These are phyloP conservation scores for Neoboletus magnificus DNA, from an alignment of 768 basidiomycete genomes.

Conservation along the genomic window DNA sequence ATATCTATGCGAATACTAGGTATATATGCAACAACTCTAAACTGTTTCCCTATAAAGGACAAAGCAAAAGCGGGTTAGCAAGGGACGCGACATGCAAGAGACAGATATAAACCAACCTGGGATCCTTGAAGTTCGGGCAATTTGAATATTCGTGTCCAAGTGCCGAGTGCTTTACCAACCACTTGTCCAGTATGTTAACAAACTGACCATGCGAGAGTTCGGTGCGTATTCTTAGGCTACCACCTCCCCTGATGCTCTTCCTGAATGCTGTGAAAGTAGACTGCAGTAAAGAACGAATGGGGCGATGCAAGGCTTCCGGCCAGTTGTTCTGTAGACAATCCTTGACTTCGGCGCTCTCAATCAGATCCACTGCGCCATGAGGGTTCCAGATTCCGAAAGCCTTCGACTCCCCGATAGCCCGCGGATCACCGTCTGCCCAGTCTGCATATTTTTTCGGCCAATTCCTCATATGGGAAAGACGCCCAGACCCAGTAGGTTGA, in stretches of 20 bases:
- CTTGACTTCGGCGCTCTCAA: too few species aligned
- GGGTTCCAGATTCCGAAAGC: too few species aligned
- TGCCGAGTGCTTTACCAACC: neutral
- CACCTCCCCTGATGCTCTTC: neutral
- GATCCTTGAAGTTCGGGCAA: neutral
- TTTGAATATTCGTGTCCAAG: neutral
- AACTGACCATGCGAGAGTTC: slow-evolving; percentile 1
- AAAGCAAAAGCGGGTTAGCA: neutral
- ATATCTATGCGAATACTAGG: neutral
- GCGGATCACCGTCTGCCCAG: neutral
- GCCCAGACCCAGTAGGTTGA: neutral
- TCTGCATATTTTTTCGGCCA: slow-evolving; percentile 3
- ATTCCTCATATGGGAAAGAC: neutral
- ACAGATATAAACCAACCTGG: neutral
- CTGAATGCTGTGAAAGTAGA: too few species aligned
- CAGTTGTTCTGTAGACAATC: too few species aligned
- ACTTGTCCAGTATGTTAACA: neutral
- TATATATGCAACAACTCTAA: neutral
- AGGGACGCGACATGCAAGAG: neutral
- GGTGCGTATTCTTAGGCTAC: neutral
- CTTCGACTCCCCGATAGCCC: neutral
- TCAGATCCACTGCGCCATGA: too few species aligned
- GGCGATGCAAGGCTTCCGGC: too few species aligned
- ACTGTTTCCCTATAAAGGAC: neutral
- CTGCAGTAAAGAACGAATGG: too few species aligned